phyloP scores from a whole-genome alignment of 768 basidiomycete species.

The Fomitopsis serialis region DNA sequence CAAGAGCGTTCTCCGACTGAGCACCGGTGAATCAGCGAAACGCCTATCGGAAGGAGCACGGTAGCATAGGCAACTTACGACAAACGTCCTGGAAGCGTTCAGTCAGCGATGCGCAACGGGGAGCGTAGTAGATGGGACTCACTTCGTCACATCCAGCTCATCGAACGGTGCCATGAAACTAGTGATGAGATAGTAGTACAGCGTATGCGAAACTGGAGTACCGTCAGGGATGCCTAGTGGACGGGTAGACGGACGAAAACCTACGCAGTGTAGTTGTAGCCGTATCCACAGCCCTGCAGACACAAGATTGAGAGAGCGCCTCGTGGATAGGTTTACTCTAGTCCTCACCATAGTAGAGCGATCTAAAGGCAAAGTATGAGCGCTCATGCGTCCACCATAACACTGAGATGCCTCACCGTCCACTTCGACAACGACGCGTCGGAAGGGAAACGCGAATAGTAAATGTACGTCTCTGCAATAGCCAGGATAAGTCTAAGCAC shows the following conservation, averaged over 20 bases:
- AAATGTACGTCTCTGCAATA: constrained; percentile 19
- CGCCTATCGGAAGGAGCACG: background rate
- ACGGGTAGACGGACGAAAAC: background rate
- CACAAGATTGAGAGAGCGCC: background rate
- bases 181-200: constrained; percentile 19
- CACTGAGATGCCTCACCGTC: constrained; percentile 6
- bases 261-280: constrained; percentile 16
- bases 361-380: constrained; percentile 6
- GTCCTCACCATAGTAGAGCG: constrained; percentile 15
- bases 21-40: background rate
- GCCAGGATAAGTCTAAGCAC: background rate
- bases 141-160: constrained; percentile 13
- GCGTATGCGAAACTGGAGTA: constrained; percentile 18
- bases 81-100: constrained; percentile 10
- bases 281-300: constrained; percentile 18
- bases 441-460: constrained; percentile 18
- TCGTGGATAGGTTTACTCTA: background rate
- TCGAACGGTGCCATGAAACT: constrained; percentile 15
- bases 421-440: constrained; percentile 12
- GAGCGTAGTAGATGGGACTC: background rate
- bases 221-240: background rate
- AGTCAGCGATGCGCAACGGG: background rate
- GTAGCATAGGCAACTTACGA: constrained; percentile 7
- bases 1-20: constrained; percentile 15
- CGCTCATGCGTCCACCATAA: background rate